Evolutionary conservation across 148 eudicot species (phyloP), one percentile per base, ranked within the genome.

Genomic region (Vaccinium myrtillus): DNA sequence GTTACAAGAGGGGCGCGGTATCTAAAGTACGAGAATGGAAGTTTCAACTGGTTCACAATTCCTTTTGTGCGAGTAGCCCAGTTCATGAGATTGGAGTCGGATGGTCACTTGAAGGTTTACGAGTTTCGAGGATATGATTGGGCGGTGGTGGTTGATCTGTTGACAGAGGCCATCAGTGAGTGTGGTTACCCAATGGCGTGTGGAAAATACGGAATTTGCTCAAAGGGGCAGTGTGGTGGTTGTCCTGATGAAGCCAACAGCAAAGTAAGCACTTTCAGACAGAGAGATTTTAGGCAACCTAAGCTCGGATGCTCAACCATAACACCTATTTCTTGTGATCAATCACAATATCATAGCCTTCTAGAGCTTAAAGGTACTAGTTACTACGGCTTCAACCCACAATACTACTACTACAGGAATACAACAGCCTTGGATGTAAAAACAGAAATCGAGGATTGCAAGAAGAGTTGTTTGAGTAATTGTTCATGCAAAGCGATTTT

Each of bases 161-260:
- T 85, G 15, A 69, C 82, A 67, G 16, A 18, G 4, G 27, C 1
- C 36, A 8, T 76, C 53, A 88, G 77, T 16, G 87, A 75, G 0
- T 88, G 90, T 50, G 71, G 49, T 7, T 86, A 86, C 56, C 90
- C 90, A 8, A 19, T 86, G 79, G 88, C n/a, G 32, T 88, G 90
- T 71, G 90, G 88, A 4, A 18, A 59, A 21, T 71, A 87, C 58
- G 86, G 86, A 0, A 48, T 89, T 74, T 87, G 90, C 76, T 83
- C 88, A 1, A 74, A 59, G 7, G 80, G 85, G 56, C 87, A 88
- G 77, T 86, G 36, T 32, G 36, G 90, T 43, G 49, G 70, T 51
- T 86, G 88, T 86, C 87, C 88, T 16, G 81, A 19, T 46, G 56
- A 84, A 59, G 70, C 82, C 49, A 74, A 8, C 21, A 48, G 9